phyloP scores from a whole-genome alignment of 176 grass and related monocot genomes.

The Musa troglodytarum region DNA sequence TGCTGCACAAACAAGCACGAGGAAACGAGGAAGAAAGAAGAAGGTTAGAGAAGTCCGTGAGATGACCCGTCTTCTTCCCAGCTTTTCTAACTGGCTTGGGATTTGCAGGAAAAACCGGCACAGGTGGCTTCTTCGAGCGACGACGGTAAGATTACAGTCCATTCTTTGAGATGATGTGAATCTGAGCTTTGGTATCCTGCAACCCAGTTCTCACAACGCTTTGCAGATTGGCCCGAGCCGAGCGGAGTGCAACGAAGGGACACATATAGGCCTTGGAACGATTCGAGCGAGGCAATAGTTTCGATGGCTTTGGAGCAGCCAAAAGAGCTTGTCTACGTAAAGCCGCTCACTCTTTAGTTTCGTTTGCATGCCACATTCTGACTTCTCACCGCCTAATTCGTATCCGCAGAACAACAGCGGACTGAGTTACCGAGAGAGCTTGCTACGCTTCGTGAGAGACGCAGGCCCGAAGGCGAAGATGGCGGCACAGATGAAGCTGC shows the following conservation, averaged over 20 bases:
- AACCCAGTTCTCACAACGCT: background rate
- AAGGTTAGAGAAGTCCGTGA: constrained; percentile 21
- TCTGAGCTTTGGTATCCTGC: background rate
- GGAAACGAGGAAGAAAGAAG: constrained; percentile 33
- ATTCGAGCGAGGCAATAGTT: background rate
- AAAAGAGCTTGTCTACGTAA: background rate
- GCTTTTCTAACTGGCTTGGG: background rate
- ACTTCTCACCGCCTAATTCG: too few relatives aligned
- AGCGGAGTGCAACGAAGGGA: background rate
- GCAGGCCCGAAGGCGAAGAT: constrained; percentile 34
- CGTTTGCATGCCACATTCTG: too few relatives aligned
- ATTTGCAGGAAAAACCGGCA: background rate
- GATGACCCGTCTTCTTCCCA: background rate
- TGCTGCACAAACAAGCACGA: constrained; percentile 24
- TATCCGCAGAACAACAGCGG: constrained; percentile 21
- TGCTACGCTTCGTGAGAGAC: constrained; percentile 32
- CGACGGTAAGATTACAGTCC: background rate
- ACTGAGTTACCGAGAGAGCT: constrained; percentile 35
- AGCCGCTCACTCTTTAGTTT: background rate
- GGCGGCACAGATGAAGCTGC: constrained; percentile 35
- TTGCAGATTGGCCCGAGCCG: background rate
- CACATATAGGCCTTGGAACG: background rate
- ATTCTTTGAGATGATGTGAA: background rate
- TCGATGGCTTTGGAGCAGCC: background rate
- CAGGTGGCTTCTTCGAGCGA: too few relatives aligned